A percentile compares a stretch with the other conserved stretches of the same genome.
phyloP scores from a whole-genome alignment of 345 rosid genomes.

The Pistacia atlantica region DNA sequence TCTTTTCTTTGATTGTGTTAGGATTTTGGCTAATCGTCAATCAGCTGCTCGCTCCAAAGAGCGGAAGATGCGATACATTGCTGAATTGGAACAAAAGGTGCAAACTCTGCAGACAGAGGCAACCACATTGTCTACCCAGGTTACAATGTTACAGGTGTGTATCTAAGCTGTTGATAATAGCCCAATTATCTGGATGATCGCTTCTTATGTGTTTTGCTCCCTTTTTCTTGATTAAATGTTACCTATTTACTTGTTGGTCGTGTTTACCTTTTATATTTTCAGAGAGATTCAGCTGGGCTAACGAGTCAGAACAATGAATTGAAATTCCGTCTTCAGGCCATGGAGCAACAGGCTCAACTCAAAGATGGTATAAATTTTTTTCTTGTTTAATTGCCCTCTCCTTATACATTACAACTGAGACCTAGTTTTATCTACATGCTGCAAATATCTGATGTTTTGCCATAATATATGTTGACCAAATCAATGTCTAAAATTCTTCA shows the following conservation, averaged over 20 bases:
- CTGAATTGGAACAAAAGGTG: slow-evolving; percentile 84
- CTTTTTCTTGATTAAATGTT: not conserved
- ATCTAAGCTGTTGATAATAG: not conserved
- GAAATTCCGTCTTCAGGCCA: slow-evolving; percentile 64
- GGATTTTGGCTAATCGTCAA: slow-evolving; percentile 86
- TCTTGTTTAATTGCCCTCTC: not conserved
- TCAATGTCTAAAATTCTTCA: not conserved
- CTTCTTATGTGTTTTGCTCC: not conserved
- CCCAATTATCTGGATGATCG: not conserved
- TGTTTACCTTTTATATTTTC: not conserved
- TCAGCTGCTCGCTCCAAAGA: slow-evolving; percentile 93
- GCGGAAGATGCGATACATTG: slow-evolving; percentile 70
- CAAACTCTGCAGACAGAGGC: slow-evolving; percentile 86
- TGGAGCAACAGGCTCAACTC: slow-evolving; percentile 65
- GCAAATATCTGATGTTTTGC: not conserved
- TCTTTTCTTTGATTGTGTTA: slow-evolving; percentile 22
- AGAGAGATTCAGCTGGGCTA: slow-evolving; percentile 57
- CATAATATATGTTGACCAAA: not conserved
- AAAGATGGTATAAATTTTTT: slow-evolving; percentile 45
- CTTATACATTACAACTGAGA: not conserved
- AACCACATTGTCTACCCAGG: slow-evolving; percentile 80
- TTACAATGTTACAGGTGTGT: slow-evolving; percentile 70
- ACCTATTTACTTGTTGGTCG: not conserved
- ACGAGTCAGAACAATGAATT: slow-evolving; percentile 55
- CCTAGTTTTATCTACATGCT: not conserved